Evolutionary conservation across 192 early-diverging fungal genomes (phyloP), one percentile per base, ranked within the genome.

Genomic region (Coemansia nantahalensis): DNA sequence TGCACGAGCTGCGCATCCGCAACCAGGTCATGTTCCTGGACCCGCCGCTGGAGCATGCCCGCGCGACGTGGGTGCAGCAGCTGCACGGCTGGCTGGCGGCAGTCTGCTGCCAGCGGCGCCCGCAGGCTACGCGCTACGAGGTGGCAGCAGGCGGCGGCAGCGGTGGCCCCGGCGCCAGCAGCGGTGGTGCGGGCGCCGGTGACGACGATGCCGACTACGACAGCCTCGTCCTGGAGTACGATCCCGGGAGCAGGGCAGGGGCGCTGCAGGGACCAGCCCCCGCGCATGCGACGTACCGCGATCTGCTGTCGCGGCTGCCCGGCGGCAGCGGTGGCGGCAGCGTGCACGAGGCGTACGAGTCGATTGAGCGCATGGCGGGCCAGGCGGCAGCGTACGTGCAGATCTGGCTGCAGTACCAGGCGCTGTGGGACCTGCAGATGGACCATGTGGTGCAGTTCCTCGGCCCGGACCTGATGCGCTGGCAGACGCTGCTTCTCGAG

Each of bases 381-480:
- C 77, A 90, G 54, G 90, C 95, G 10, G 79, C 77, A 7, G 78
- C 84, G 22, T 99, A 99, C 56, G 89, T 94, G 30, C 80, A 83
- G 38, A 86, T 92, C 48, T 99, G 97, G 97, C 80, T 98, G 15
- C 90, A 90, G 50, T 98, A 98, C 79, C 97, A 99, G 64, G 90
- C 90, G 8, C 82, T 99, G 32, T 99, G 96, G 96, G 97, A 99
- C 68, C 79, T 98, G 35, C 93, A 97, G 59, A 79, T 85, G 0
- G 86, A 88, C 59, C 80, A 87, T 41, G 87, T 99, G 16, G 89
- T 86, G 54, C 66, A 80, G 35, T 77, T 80, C 23, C 81, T 99
- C 21, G 93, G 92, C 23, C 89, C 94, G 22, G 89, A 99, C 54
- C 75, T 99, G 51, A 58, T 62, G 15, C 82, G 84, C 39, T 99